Evolutionary conservation across 2,329 filamentous ascomycete genomes (phyloP), one percentile per base, ranked within the genome.

Genomic region (Dactylellina sp.): DNA sequence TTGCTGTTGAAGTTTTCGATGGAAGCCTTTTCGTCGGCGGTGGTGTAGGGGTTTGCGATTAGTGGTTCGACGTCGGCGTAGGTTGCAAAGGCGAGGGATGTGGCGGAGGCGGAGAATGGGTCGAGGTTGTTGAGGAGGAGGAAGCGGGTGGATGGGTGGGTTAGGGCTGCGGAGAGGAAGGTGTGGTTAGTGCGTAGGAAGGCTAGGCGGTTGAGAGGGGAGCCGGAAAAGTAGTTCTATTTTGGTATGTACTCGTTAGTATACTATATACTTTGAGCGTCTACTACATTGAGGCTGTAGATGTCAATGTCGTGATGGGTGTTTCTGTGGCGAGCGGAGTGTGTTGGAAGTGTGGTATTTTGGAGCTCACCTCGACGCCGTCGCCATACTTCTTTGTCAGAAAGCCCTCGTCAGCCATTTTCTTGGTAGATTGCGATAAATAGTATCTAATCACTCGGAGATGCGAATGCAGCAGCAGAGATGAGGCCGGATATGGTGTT

Each of bases 111-210:
- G 24, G 89, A 85, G 18, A 97, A 85, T 0, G 94, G 93, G 24
- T 89, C 87, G 62, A 97, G 86, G 78, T 91, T 84, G 80, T 93
- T 89, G 81, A 97, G 87, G 50, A 94, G 86, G 52, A 99, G 81
- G 82, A 97, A 96, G 28, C 84, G 84, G 9, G 91, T 85, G 9
- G 84, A 84, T 0, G 89, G 86, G 80, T 90, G 88, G 16, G 83
- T 83, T 75, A 92, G 87, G 2, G 91, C 91, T 24, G 84, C 82
- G 32, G 85, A 85, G 59, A 95, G 85, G 80, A 94, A 95, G n/a
- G 80, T 80, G 77, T 89, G 84, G 81, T 94, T 89, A 47, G 84
- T 82, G 49, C 91, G 89, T 24, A 95, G 84, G 81, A 94, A 95
- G 14, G 90, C 91, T 50, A 93, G 86, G 49, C 91, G 88, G 83